These are phyloP conservation scores for Filobasidium floriforme DNA, from an alignment of 768 basidiomycete species.

Conservation along the genomic window DNA sequence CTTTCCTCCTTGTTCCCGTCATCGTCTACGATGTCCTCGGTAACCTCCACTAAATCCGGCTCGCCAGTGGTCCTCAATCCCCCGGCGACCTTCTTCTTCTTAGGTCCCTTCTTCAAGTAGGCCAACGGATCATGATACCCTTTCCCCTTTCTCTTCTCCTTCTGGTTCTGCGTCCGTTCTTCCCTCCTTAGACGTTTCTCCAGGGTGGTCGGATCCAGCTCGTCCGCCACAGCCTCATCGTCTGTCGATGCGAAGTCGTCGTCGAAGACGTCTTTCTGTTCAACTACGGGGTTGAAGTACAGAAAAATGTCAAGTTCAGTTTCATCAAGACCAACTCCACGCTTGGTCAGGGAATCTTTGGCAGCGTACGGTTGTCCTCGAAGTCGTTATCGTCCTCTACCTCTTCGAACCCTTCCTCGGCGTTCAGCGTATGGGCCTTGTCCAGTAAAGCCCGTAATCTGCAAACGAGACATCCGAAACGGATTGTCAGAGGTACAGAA, in stretches of 20 bases:
- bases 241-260: constrained; percentile 44
- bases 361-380: constrained; percentile 31
- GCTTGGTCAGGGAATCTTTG: too few species aligned
- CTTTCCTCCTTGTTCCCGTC: neutral
- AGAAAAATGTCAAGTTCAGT: too few species aligned
- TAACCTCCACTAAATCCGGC: too few species aligned
- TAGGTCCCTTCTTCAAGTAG: neutral
- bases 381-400: constrained; percentile 42
- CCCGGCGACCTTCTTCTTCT: neutral
- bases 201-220: constrained; percentile 24
- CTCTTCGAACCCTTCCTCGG: constrained; percentile 40
- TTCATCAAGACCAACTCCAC: too few species aligned
- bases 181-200: neutral
- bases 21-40: too few species aligned
- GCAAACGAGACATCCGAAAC: too few species aligned
- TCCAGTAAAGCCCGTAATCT: constrained; percentile 43
- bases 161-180: constrained; percentile 1
- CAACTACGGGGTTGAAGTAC: too few species aligned
- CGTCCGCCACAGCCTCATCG: constrained; percentile 39
- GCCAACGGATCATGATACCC: constrained; percentile 15
- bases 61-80: neutral
- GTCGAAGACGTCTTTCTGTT: constrained; percentile 36
- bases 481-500: too few species aligned
- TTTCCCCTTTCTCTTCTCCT: neutral
- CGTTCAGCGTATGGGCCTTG: constrained; percentile 40